Conservation (phyloP, 2,329 filamentous ascomycete species). For the Zalaria sp. region DNA sequence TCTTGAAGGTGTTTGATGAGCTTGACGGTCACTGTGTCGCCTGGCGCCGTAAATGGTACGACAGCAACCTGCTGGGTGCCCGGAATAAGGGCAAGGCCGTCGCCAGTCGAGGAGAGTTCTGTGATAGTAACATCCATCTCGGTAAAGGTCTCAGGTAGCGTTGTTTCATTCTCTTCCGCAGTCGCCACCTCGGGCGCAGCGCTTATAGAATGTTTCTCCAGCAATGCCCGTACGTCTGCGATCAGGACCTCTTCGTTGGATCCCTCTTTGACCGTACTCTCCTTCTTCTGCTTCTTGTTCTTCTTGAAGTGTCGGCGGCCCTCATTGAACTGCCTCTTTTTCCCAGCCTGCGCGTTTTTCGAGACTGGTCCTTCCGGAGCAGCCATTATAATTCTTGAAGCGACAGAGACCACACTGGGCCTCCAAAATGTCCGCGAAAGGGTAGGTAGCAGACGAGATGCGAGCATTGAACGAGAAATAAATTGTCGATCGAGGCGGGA, state of each 20-base stretch:
- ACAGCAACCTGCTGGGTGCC: constrained; percentile 62
- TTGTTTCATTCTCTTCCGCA: constrained; percentile 6
- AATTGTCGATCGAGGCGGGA: neutral
- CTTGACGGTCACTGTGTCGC: constrained; percentile 67
- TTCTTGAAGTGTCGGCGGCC: constrained; percentile 24
- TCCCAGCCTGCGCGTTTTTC: neutral
- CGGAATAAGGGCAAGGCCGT: constrained; percentile 65
- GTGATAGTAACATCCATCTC: constrained; percentile 74
- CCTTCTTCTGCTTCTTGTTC: constrained; percentile 34
- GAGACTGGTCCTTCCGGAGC: neutral
- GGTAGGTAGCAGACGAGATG: neutral
- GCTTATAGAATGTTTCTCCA: constrained; percentile 19
- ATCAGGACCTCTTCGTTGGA: constrained; percentile 35
- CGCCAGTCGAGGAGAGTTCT: constrained; percentile 79
- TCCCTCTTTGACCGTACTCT: constrained; percentile 25
- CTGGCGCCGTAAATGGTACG: constrained; percentile 77
- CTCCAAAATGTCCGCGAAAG: neutral
- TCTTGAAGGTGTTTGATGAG: constrained; percentile 56
- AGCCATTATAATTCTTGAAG: constrained; percentile 3
- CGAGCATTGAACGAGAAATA: neutral
- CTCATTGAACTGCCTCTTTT: constrained; percentile 23
- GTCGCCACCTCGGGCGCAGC: constrained; percentile 7
- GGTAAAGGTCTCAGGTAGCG: constrained; percentile 51
- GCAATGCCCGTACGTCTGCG: constrained; percentile 28
- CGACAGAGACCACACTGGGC: no score